Evolutionary conservation across 2,329 filamentous ascomycete genomes (phyloP).

Genomic region (Neophaeococcomyces aloes): DNA sequence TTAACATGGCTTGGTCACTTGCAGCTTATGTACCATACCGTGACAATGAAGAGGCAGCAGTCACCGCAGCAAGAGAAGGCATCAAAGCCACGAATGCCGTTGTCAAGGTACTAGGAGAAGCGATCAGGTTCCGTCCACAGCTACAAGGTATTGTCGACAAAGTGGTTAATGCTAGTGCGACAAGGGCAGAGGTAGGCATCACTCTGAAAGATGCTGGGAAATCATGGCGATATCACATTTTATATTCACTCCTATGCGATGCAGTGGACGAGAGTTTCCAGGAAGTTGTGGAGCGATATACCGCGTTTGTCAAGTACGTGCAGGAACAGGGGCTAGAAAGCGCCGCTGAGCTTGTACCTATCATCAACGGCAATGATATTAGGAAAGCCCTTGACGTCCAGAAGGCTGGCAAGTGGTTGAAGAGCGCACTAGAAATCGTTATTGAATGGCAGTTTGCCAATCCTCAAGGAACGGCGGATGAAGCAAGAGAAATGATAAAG

Average conservation of each 20-base stretch:
- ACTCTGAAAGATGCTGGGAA: constrained; percentile 16
- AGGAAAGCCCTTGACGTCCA: constrained; percentile 52
- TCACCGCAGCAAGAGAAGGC: constrained; percentile 19
- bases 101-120: constrained; percentile 20
- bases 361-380: constrained; percentile 67
- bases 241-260: constrained; percentile 17
- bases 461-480: constrained; percentile 40
- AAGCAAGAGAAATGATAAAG: constrained; percentile 40
- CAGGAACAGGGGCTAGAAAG: constrained; percentile 41
- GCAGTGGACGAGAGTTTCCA: constrained; percentile 12
- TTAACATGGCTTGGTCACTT: constrained; percentile 18
- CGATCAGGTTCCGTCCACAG: constrained; percentile 15
- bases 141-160: constrained; percentile 11
- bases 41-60: constrained; percentile 12
- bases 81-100: constrained; percentile 23
- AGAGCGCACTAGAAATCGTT: constrained; percentile 63
- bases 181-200: constrained; percentile 21
- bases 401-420: constrained; percentile 79
- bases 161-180: constrained; percentile 10
- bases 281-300: constrained; percentile 32
- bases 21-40: constrained; percentile 20
- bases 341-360: constrained; percentile 42
- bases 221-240: constrained; percentile 19
- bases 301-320: constrained; percentile 44
- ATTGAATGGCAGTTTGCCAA: constrained; percentile 84